Base-by-base conservation (phyloP, 176 grass and related monocot species). In the Eremochloa ophiuroides region DNA sequence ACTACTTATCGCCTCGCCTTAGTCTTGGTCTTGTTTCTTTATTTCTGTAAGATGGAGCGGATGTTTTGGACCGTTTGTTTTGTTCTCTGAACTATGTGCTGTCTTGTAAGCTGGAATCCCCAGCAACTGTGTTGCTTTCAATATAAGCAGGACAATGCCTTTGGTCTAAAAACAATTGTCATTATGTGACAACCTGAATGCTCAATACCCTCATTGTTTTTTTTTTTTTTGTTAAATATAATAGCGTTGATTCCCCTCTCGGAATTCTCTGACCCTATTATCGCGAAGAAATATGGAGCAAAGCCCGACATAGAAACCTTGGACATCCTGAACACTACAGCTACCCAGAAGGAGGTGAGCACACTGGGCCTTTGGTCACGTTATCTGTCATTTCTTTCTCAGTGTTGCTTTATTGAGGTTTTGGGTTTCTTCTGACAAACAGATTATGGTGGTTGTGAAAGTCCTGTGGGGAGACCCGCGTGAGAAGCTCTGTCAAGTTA, bases 401-500 rank as follows among this genome's bases (percentile, higher is more conserved):
- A 11, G 34, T 37, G 28, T 40, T 88, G 10, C 17, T 71, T 20
- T 25, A 14, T 23, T 38, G 30, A 48, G 39, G n/a, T 72, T 51
- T 68, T 42, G 9, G 5, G 8, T 82, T 46, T 55, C 55, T 81
- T 30, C 8, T 8, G n/a, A 39, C 46, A 20, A 51, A 48, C 77
- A 95, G 96, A 64, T 95, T 41, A 26, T 74, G 20, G 90, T 93
- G 44, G 82, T 89, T 25, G 80, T 89, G 10, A 95, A 99, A 86
- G 78, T 99, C 55, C 80, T 91, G 22, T 99, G 84, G 53, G 96
- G 96, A 80, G 96, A 99, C 78, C 80, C 93, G 6, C 93, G 93
- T 0, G 93, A 99, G 84, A 99, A 95, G 85, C 79, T 99, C 25
- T 99, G 96, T 74, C 90, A 95, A 65, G 85, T 89, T 46, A 85